Evolutionary conservation across 163 green algal species (phyloP).

Genomic region (Coccomyxa subellipsoidea): DNA sequence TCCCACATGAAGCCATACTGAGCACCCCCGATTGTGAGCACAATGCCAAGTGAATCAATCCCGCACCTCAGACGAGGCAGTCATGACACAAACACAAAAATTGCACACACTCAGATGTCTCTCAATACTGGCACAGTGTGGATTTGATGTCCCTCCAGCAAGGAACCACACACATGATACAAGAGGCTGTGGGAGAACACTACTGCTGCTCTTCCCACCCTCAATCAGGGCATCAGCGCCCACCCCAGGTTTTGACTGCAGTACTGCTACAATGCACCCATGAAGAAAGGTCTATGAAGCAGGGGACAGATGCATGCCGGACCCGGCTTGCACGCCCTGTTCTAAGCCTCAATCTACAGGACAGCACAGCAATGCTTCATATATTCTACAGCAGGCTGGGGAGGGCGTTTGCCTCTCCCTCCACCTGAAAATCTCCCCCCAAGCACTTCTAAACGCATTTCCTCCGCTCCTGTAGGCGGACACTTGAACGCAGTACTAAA

Average conservation of each 20-base stretch:
- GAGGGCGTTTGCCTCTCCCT: background rate
- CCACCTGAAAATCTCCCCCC: background rate
- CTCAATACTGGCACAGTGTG: background rate
- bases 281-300: background rate
- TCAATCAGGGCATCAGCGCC: background rate
- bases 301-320: background rate
- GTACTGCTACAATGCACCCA: background rate
- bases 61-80: background rate
- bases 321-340: background rate
- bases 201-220: background rate
- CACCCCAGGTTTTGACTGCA: background rate
- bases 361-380: background rate
- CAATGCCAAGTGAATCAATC: background rate
- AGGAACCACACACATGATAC: background rate
- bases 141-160: background rate
- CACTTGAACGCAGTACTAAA: background rate
- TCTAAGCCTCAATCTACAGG: background rate
- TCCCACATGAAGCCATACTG: background rate
- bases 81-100: background rate
- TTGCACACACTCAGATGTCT: background rate
- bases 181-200: background rate
- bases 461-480: background rate
- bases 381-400: background rate
- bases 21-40: background rate
- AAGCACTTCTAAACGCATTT: background rate